Conservation (phyloP, 495 filamentous ascomycete species). For the Pyrenula aspistea region DNA sequence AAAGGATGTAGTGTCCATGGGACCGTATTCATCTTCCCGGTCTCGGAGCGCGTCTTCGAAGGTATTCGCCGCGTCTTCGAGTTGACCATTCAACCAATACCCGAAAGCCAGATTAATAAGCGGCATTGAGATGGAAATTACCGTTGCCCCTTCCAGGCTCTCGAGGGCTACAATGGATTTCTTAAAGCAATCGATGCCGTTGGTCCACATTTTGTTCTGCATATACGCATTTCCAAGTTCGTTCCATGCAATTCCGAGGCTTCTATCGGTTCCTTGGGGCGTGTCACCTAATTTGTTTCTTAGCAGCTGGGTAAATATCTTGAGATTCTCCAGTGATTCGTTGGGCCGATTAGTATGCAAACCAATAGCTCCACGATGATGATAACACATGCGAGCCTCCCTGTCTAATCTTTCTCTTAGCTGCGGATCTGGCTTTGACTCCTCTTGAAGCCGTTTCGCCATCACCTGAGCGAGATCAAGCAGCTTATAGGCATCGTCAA, state of each 20-base stretch:
- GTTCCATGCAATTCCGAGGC: not conserved
- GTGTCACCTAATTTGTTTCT: no score
- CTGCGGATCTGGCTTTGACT: no score
- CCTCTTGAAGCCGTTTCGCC: no score
- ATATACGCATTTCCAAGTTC: not conserved
- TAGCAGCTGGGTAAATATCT: no score
- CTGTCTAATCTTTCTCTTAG: no score
- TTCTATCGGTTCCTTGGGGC: no score
- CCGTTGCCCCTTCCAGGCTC: slow-evolving; percentile 1
- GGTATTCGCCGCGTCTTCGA: slow-evolving; percentile 8
- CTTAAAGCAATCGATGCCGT: slow-evolving; percentile 4
- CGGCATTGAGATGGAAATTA: slow-evolving; percentile 8
- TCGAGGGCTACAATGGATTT: slow-evolving; percentile 6
- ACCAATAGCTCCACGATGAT: no score
- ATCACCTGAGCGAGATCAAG: no score
- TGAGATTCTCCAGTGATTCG: no score
- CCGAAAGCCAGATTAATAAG: slow-evolving; percentile 14
- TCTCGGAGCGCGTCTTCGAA: slow-evolving; percentile 6
- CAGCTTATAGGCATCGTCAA: no score
- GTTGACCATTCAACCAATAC: slow-evolving; percentile 9
- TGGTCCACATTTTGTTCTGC: not conserved
- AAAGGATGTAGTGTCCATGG: slow-evolving; percentile 10
- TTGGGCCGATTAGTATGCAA: no score
- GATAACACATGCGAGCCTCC: no score
- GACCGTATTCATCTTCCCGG: slow-evolving; percentile 9